phyloP scores from a whole-genome alignment of 805 yeast species.

The Starmerella roubikii region DNA sequence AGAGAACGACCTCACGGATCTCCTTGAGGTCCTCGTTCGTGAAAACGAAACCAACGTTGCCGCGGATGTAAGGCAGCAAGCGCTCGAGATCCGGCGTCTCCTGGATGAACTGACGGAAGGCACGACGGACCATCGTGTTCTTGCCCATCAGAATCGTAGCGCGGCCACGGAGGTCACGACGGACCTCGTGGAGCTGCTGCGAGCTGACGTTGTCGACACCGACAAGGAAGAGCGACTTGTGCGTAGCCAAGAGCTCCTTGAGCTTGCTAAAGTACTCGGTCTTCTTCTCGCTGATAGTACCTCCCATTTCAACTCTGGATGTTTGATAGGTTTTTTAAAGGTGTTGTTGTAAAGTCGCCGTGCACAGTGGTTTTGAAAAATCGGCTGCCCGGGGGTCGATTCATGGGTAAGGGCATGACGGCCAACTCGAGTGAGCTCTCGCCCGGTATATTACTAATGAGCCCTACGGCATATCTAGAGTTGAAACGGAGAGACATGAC shows the following conservation, averaged over 20 bases:
- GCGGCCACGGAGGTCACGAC: slow-evolving; percentile 88
- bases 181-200: slow-evolving; percentile 99
- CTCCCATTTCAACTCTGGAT: slow-evolving; percentile 95
- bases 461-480: too few species aligned
- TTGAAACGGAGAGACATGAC: too few species aligned
- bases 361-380: not conserved
- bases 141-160: slow-evolving; percentile 98
- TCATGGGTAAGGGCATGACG: too few species aligned
- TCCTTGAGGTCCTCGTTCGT: slow-evolving; percentile 89
- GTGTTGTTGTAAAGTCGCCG: slow-evolving; percentile 6
- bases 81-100: slow-evolving; percentile 95
- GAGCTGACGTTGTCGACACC: slow-evolving; percentile 99
- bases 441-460: too few species aligned
- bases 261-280: slow-evolving; percentile 88
- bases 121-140: slow-evolving; percentile 99
- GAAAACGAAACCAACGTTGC: slow-evolving; percentile 99
- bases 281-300: slow-evolving; percentile 78
- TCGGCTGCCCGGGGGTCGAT: not conserved
- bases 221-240: slow-evolving; percentile 96
- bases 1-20: slow-evolving; percentile 73
- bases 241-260: slow-evolving; percentile 88
- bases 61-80: slow-evolving; percentile 85
- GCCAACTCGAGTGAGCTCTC: too few species aligned
- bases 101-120: slow-evolving; percentile 85
- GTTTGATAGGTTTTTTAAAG: slow-evolving; percentile 29